Evolutionary conservation across 768 basidiomycete genomes (phyloP), one percentile per base, ranked within the genome.

Genomic region (Dictyophora rubrovolvata): DNA sequence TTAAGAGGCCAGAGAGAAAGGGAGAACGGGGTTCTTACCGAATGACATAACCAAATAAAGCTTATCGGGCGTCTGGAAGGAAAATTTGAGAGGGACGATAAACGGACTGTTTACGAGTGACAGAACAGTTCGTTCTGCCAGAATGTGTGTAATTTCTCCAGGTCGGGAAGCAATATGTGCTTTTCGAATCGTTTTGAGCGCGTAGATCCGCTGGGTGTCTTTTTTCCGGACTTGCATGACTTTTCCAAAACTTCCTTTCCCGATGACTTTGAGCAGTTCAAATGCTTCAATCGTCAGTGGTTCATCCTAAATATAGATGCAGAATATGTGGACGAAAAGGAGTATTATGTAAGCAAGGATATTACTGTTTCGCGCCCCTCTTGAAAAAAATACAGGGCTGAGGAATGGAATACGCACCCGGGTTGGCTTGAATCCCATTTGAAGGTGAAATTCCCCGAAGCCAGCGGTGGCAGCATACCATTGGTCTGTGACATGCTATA

Each of bases 211-310:
- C 64, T 91, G 83, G 1, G 96, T 98, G 72, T 99, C 93, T 75
- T 96, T 94, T 76, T 99, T 99, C 56, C 93, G 87, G 47, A 99
- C 95, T 79, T 99, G 95, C 96, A 98, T 98, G 37, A 95, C 94
- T 73, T 99, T 99, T 16, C 96, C 95, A 66, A 99, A 99, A 61
- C 85, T 88, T 11, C 96, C 95, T 72, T 97, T 97, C 18, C 95
- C 94, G 60, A 99, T 95, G 49, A 99, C 95, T 70, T 94, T 96
- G 67, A 99, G 86, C 53, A 99, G 75, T 61, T 99, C 95, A 68
- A 99, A 98, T 3, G 86, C 86, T 66, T 98, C 94, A 67, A 97
- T 97, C n/a, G 92, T 91, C 51, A 97, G 77, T 3, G 87, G 75
- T 68, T 90, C 86, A 64, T 86, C 62, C 61, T 65, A 65, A 1